phyloP scores from a whole-genome alignment of 1,139 yeast species.

The Insectozyma bohioensis region DNA sequence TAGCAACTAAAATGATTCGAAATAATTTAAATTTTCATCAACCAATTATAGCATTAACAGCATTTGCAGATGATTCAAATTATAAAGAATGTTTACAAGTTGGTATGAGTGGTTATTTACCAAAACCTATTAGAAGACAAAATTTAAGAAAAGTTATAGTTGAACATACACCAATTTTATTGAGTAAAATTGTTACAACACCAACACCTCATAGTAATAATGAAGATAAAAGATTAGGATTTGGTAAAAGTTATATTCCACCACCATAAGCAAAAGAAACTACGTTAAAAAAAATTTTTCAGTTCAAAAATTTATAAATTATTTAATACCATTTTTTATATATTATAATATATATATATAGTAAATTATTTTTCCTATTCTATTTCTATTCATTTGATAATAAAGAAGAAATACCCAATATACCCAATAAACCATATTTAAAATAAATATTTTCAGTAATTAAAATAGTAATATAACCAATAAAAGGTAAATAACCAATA shows the following conservation, averaged over 20 bases:
- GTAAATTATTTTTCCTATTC: too few relatives aligned
- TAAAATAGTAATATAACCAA: slow-evolving; percentile 89
- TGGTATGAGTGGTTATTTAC: slow-evolving; percentile 86
- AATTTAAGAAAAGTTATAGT: slow-evolving; percentile 55
- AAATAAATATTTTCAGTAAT: slow-evolving; percentile 86
- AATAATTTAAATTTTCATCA: slow-evolving; percentile 58
- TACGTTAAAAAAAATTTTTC: too few relatives aligned
- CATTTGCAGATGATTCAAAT: slow-evolving; percentile 88
- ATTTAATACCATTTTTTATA: too few relatives aligned
- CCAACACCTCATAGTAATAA: slow-evolving; percentile 5
- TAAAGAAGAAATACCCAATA: slow-evolving; percentile 60
- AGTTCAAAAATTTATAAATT: too few relatives aligned
- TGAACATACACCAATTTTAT: slow-evolving; percentile 40
- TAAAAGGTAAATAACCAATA: slow-evolving; percentile 84
- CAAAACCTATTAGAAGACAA: slow-evolving; percentile 81
- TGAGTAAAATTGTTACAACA: slow-evolving; percentile 30
- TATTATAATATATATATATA: too few relatives aligned
- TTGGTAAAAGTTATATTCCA: slow-evolving; percentile 10
- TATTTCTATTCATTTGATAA: slow-evolving; percentile 39
- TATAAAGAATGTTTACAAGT: slow-evolving; percentile 72
- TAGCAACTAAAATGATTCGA: slow-evolving; percentile 76
- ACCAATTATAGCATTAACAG: slow-evolving; percentile 92
- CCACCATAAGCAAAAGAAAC: slow-evolving; percentile 2
- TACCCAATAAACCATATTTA: slow-evolving; percentile 67
- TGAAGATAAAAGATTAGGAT: slow-evolving; percentile 13